phyloP scores from a whole-genome alignment of 78 protist species.

The Trichosphaerium sp. region DNA sequence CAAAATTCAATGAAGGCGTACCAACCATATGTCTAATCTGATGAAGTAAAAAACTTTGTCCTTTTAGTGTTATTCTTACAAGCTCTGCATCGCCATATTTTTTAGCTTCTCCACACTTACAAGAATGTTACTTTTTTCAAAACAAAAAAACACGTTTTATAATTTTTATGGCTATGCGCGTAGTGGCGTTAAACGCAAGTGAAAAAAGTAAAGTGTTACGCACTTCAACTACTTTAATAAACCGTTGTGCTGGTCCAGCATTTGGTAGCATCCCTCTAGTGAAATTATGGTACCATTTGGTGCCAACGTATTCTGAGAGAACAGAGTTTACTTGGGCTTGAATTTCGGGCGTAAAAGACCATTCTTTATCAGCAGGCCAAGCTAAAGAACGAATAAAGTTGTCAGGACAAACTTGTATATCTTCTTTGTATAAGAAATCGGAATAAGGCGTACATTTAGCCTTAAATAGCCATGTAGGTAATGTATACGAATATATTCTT shows the following conservation, averaged over 20 bases:
- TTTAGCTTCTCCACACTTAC: slow-evolving; percentile 33
- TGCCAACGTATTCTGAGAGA: slow-evolving; percentile 18
- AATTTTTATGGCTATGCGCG: background rate
- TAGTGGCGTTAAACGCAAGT: background rate
- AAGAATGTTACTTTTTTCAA: background rate
- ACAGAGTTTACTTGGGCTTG: background rate
- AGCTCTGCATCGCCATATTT: slow-evolving; percentile 28
- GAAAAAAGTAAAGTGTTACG: background rate
- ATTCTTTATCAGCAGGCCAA: no score
- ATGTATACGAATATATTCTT: slow-evolving; percentile 28
- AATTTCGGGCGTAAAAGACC: slow-evolving; percentile 8
- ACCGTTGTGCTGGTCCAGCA: slow-evolving; percentile 20
- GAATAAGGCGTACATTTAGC: no score
- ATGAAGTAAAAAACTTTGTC: slow-evolving; percentile 53
- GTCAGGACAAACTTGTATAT: no score
- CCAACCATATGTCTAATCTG: slow-evolving; percentile 62
- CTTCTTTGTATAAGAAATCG: no score
- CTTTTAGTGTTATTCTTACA: slow-evolving; percentile 23
- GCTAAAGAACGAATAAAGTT: no score
- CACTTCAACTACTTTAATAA: background rate
- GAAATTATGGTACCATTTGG: slow-evolving; percentile 35
- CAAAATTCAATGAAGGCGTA: background rate
- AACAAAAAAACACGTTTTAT: background rate
- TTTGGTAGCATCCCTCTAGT: slow-evolving; percentile 10
- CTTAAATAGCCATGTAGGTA: slow-evolving; percentile 33